Conservation (phyloP, 2,329 filamentous ascomycete genomes). For the Penicillium sp. region DNA sequence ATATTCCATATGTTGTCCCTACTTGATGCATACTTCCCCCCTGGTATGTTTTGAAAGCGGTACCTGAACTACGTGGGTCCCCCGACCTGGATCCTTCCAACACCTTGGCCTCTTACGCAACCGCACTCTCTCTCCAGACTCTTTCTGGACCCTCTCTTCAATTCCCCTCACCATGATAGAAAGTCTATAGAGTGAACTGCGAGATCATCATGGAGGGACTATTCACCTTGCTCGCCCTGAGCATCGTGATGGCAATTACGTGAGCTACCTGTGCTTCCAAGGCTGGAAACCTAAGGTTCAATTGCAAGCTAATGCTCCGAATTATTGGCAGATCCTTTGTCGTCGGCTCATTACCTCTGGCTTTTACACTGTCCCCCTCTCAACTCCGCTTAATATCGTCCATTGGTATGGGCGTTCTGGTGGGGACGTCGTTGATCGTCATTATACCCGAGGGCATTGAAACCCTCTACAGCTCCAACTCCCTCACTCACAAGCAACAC, state of each 20-base stretch:
- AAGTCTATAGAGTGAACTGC: conserved; percentile 22
- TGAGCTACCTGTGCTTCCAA: conserved; percentile 31
- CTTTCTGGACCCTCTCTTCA: background rate
- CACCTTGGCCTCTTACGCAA: conserved; percentile 9
- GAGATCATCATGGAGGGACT: conserved; percentile 51
- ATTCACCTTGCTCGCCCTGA: conserved; percentile 56
- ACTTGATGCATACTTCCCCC: background rate
- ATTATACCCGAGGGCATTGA: conserved; percentile 97
- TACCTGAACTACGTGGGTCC: conserved; percentile 17
- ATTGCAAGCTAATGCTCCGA: conserved; percentile 4
- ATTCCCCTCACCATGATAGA: conserved; percentile 21
- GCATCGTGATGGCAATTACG: conserved; percentile 58
- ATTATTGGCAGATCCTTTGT: conserved; percentile 67
- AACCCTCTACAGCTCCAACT: conserved; percentile 60
- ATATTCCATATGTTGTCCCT: background rate
- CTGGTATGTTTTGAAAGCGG: conserved; percentile 16
- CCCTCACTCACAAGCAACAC: conserved; percentile 27
- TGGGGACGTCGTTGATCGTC: conserved; percentile 89
- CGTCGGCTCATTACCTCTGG: conserved; percentile 80
- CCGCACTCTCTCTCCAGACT: background rate
- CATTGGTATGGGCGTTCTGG: conserved; percentile 83
- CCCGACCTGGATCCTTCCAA: conserved; percentile 4
- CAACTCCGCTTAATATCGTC: conserved; percentile 84
- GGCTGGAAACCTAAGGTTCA: background rate
- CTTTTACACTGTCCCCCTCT: conserved; percentile 75